Percentiles rank a stretch among this genome's conserved stretches.
Conservation (phyloP, 139 green algal genomes). For the Ettlia oleoabundans region DNA sequence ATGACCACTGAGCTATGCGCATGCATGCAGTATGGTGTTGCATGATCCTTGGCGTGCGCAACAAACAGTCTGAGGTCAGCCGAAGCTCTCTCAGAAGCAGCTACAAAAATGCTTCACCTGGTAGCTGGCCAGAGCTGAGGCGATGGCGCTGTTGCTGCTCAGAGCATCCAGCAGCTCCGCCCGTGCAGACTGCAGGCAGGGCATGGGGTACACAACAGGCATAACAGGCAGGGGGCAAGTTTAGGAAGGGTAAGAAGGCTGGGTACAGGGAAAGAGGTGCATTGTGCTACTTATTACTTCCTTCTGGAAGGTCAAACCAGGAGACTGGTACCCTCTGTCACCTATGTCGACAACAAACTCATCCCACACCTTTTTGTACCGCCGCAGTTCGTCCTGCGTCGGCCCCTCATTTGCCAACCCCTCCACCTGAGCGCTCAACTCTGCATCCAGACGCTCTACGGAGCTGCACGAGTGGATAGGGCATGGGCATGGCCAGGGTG, state of each 20-base stretch:
- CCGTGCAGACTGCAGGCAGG: slow-evolving; percentile 33
- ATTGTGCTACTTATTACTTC: too few species aligned
- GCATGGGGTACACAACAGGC: not conserved
- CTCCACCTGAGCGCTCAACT: slow-evolving; percentile 49
- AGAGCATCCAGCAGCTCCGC: slow-evolving; percentile 55
- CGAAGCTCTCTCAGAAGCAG: too few species aligned
- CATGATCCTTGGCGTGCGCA: too few species aligned
- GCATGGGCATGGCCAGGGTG: too few species aligned
- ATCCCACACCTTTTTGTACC: slow-evolving; percentile 44
- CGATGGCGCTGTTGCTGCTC: slow-evolving; percentile 63
- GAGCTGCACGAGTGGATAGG: slow-evolving; percentile 9
- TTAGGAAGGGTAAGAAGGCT: too few species aligned
- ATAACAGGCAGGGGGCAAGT: too few species aligned
- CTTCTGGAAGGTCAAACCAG: too few species aligned
- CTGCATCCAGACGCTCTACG: slow-evolving; percentile 39
- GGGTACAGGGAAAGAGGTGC: not conserved
- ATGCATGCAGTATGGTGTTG: too few species aligned
- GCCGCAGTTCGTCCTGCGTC: slow-evolving; percentile 52
- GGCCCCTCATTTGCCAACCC: slow-evolving; percentile 53
- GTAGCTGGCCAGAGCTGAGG: slow-evolving; percentile 58
- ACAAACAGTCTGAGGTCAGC: too few species aligned
- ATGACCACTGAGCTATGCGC: too few species aligned
- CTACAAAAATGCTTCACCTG: too few species aligned
- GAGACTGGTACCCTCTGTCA: too few species aligned
- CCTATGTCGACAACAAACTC: not conserved